These are phyloP conservation scores for Gonium pectorale DNA, from an alignment of 139 green algal species.

Conservation along the genomic window DNA sequence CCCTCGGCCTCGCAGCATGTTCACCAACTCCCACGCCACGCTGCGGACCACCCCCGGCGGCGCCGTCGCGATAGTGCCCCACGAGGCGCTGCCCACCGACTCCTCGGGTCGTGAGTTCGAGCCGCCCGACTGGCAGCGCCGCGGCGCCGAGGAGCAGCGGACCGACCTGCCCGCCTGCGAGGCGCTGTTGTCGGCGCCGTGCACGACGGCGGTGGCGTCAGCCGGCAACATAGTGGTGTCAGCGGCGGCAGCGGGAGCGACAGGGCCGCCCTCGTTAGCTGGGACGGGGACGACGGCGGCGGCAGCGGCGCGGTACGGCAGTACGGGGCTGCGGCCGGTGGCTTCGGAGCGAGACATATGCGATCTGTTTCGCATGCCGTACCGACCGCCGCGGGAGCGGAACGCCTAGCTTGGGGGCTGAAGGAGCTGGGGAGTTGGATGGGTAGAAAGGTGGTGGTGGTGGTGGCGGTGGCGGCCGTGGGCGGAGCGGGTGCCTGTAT, in stretches of 20 bases:
- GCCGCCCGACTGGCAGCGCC: not conserved
- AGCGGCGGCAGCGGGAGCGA: not conserved
- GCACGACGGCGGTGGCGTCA: not conserved
- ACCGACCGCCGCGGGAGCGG: slow-evolving; percentile 10
- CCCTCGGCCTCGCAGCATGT: not conserved
- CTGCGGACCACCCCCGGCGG: not conserved
- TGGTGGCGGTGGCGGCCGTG: too few relatives aligned
- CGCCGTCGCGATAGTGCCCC: not conserved
- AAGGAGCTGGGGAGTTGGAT: too few relatives aligned
- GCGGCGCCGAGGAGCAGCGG: not conserved
- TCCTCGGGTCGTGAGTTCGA: not conserved
- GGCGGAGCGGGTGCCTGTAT: too few relatives aligned
- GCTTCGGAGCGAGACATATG: slow-evolving; percentile 11
- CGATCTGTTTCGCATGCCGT: slow-evolving; percentile 21
- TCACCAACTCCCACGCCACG: slow-evolving; percentile 31
- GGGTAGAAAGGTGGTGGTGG: too few relatives aligned
- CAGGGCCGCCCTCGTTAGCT: too few relatives aligned
- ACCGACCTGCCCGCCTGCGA: not conserved
- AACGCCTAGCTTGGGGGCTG: not conserved
- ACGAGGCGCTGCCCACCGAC: not conserved
- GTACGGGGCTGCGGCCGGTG: not conserved
- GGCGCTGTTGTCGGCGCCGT: not conserved
- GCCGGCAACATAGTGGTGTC: not conserved
- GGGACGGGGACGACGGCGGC: not conserved
- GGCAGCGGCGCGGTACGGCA: not conserved